Base-by-base conservation (phyloP, 2,329 filamentous ascomycete species). In the Basipetospora chlamydospora region DNA sequence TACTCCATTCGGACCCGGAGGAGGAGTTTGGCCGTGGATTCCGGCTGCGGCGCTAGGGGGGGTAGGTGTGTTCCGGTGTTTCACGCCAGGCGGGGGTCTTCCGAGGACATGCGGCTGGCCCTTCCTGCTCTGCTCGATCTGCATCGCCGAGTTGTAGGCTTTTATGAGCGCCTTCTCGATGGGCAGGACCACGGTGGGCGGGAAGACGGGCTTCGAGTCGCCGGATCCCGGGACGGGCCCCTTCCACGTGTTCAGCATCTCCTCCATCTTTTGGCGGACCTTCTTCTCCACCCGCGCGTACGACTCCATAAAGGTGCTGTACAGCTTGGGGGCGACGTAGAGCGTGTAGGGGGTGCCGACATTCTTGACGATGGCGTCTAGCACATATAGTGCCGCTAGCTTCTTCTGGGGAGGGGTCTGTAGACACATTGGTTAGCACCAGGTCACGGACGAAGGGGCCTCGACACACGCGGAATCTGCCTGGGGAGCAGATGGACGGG, bases 291-390 rank as follows among this genome's bases (percentile, higher is more conserved):
- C 87, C 41, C 92, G 73, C 3, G 81, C 82, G 54, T 96, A 98
- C 26, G 90, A 83, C 49, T 92, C 84, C 86, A 96, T 95, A 54
- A 94, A 98, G 4, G 85, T 96, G 47, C 79, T 74, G 59, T 88
- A 96, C 26, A 98, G 73, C 51, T 88, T 88, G 28, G 84, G 79
- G 36, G 87, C 85, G 45, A 98, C 81, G 56, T 94, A 96, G 10
- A 96, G 69, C 0, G 88, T 96, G 58, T 98, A 98, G 6, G 90
- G 90, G 1, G 88, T 95, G 42, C 90, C 90, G 43, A 98, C 86
- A 64, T 98, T 96, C 60, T 98, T 98, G 53, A 93, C 87, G 42
- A 98, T 88, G 12, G 88, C 96, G 60, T 98, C 90, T 52, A 98
- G 78, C 45, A 98, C 84, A 60, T 96, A 98, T 20, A 98, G 70